These are phyloP conservation scores for Clohesyomyces aquaticus DNA, from an alignment of 495 filamentous ascomycete genomes.

Conservation along the genomic window DNA sequence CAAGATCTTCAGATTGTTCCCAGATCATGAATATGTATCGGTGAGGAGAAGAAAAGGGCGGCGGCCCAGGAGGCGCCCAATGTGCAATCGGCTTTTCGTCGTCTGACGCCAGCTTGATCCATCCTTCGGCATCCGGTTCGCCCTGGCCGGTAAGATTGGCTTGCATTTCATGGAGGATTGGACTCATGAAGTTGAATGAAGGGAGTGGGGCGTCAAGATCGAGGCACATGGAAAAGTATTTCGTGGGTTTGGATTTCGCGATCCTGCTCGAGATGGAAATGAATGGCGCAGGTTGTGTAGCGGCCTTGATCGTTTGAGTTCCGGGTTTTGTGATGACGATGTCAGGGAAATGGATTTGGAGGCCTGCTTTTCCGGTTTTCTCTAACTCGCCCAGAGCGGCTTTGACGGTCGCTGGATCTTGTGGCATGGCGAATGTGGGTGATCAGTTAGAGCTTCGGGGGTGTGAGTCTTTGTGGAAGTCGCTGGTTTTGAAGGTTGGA, in stretches of 20 bases:
- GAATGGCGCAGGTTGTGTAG: slow-evolving; percentile 3
- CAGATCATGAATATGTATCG: slow-evolving; percentile 28
- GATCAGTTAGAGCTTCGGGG: too few species aligned
- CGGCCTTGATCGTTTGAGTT: neutral
- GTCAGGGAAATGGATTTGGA: slow-evolving; percentile 2
- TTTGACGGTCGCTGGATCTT: slow-evolving; percentile 1
- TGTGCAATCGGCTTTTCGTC: neutral
- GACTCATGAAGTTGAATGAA: slow-evolving; percentile 6
- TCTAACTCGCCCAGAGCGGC: neutral
- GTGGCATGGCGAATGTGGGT: neutral
- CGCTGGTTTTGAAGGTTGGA: too few species aligned
- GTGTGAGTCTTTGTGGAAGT: too few species aligned
- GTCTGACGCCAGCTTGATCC: slow-evolving; percentile 1
- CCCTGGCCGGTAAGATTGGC: neutral
- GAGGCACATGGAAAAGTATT: slow-evolving; percentile 8
- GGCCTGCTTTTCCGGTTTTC: neutral
- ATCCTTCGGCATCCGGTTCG: slow-evolving; percentile 20
- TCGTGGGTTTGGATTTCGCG: neutral
- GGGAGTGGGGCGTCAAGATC: slow-evolving; percentile 22
- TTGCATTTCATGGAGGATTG: slow-evolving; percentile 16
- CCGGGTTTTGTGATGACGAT: slow-evolving; percentile 1
- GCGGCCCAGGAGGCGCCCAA: slow-evolving; percentile 11
- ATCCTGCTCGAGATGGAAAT: slow-evolving; percentile 14
- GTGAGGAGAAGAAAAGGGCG: slow-evolving; percentile 9
- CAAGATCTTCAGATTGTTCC: slow-evolving; percentile 20